Conservation (phyloP, 108 stramenopile species). For the Pseudonitzschia pungens region DNA sequence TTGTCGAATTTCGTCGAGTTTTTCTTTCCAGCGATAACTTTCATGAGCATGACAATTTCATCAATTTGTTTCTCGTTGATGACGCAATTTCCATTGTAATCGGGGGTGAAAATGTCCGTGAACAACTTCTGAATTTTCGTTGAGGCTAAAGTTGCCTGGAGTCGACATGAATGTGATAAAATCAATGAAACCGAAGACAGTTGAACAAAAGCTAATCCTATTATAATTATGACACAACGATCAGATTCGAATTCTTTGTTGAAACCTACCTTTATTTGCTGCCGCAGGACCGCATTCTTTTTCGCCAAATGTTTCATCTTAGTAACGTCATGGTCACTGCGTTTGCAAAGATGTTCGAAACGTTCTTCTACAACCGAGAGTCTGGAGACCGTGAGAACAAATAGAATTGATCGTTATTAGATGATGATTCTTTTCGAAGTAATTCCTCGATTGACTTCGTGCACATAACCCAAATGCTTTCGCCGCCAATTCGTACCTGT, state of each 20-base stretch:
- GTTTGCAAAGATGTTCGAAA: conserved; percentile 28
- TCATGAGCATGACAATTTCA: conserved; percentile 7
- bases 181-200: neutral
- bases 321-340: conserved; percentile 23
- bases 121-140: conserved; percentile 17
- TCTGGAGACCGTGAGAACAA: neutral
- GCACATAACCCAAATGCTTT: neutral
- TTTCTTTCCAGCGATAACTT: conserved; percentile 11
- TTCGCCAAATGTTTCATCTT: conserved; percentile 27
- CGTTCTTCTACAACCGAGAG: conserved; percentile 28
- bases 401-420: neutral
- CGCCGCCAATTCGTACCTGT: neutral
- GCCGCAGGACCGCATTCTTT: conserved; percentile 33
- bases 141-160: conserved; percentile 15
- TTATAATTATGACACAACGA: neutral
- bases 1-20: conserved; percentile 3
- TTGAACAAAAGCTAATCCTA: neutral
- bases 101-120: conserved; percentile 5
- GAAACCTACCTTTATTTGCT: conserved; percentile 33
- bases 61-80: conserved; percentile 18
- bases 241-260: neutral
- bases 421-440: neutral
- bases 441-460: neutral
- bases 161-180: neutral
- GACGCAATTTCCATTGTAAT: conserved; percentile 20